A percentile compares a stretch with the other conserved stretches of the same genome.
Evolutionary conservation across 768 basidiomycete species (phyloP).

Genomic region (Leccinum arenicola): DNA sequence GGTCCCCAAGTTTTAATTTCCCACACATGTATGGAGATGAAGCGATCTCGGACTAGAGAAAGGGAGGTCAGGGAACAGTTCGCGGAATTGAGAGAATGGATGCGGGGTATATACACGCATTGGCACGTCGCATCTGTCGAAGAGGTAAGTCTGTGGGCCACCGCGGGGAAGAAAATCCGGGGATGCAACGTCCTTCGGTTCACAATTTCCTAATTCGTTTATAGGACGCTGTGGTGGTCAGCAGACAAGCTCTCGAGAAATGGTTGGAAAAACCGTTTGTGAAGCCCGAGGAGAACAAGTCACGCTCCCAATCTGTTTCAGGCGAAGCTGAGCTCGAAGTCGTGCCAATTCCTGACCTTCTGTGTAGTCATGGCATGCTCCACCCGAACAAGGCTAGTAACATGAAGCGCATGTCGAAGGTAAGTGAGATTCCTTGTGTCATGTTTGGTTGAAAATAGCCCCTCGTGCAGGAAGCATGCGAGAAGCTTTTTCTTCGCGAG

Average conservation of each 20-base stretch:
- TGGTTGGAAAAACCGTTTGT: constrained; percentile 50
- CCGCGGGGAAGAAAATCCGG: constrained; percentile 4
- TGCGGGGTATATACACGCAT: constrained; percentile 56
- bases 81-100: constrained; percentile 45
- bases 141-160: constrained; percentile 40
- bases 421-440: constrained; percentile 25
- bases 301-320: constrained; percentile 15
- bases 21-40: constrained; percentile 16
- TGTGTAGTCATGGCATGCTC: constrained; percentile 61
- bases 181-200: constrained; percentile 5
- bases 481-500: constrained; percentile 34
- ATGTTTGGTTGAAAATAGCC: not conserved
- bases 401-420: constrained; percentile 69
- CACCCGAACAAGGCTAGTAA: constrained; percentile 55
- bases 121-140: constrained; percentile 54
- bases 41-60: constrained; percentile 36
- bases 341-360: constrained; percentile 42
- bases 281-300: constrained; percentile 21
- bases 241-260: constrained; percentile 53
- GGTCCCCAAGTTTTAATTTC: constrained; percentile 24
- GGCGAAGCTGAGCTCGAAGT: constrained; percentile 22
- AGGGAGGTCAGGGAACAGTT: constrained; percentile 44
- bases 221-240: constrained; percentile 58
- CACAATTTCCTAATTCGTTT: constrained; percentile 15
- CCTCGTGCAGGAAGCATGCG: constrained; percentile 21